These are phyloP conservation scores for Haemoproteus tartakovskyi DNA, from an alignment of 169 alveolate genomes.

Conservation along the genomic window DNA sequence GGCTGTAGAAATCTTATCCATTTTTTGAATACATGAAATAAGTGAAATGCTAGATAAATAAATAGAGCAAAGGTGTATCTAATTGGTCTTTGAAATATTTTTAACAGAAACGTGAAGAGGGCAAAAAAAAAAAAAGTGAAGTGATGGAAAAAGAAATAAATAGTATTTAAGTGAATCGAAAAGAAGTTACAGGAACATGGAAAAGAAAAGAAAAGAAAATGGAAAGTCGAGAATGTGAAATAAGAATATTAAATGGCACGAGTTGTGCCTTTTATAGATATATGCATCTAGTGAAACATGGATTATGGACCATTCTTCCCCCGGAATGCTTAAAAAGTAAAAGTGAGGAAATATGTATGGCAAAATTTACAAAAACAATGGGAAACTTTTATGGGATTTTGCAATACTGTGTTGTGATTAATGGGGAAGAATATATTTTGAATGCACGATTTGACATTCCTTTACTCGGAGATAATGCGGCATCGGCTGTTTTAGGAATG, in stretches of 20 bases:
- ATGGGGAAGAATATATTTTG: slow-evolving; percentile 63
- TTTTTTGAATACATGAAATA: too few species aligned
- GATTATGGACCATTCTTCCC: slow-evolving; percentile 49
- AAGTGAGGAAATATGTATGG: slow-evolving; percentile 57
- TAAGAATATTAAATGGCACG: slow-evolving; percentile 58
- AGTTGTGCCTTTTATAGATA: slow-evolving; percentile 62
- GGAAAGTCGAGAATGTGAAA: slow-evolving; percentile 66
- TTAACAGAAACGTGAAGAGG: too few species aligned
- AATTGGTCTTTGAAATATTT: too few species aligned
- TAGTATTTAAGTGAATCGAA: too few species aligned
- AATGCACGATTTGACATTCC: slow-evolving; percentile 65
- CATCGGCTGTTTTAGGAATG: slow-evolving; percentile 56
- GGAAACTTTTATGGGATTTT: slow-evolving; percentile 64
- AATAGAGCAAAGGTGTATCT: too few species aligned
- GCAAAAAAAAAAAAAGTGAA: too few species aligned
- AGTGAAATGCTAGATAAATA: too few species aligned
- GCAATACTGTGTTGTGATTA: slow-evolving; percentile 64
- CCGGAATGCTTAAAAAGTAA: slow-evolving; percentile 60
- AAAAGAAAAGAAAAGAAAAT: neutral
- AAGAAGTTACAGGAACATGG: too few species aligned
- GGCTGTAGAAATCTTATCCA: too few species aligned
- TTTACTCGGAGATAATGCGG: slow-evolving; percentile 56
- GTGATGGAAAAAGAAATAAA: too few species aligned
- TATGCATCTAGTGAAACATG: slow-evolving; percentile 67
- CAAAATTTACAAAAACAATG: slow-evolving; percentile 64